phyloP scores from a whole-genome alignment of 2,329 filamentous ascomycete genomes.

The Clonostachys rhizophaga region DNA sequence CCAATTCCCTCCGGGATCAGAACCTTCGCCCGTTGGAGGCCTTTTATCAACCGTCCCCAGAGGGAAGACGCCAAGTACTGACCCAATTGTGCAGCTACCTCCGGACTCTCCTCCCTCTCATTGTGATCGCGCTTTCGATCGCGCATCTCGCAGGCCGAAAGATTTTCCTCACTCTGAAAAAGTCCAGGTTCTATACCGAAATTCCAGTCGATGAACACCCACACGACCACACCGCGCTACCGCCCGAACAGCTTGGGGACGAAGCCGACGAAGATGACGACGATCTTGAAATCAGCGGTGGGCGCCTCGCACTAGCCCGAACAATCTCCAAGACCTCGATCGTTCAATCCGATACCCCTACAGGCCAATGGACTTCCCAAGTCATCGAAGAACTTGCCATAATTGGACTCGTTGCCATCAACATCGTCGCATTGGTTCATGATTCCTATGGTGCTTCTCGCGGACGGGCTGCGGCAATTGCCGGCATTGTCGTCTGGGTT shows the following conservation, averaged over 20 bases:
- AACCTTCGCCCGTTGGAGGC: background rate
- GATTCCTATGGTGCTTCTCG: slow-evolving; percentile 43
- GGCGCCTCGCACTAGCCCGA: slow-evolving; percentile 53
- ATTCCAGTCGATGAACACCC: slow-evolving; percentile 37
- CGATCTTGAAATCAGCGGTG: slow-evolving; percentile 49
- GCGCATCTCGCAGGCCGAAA: slow-evolving; percentile 58
- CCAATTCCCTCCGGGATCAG: background rate
- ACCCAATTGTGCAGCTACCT: slow-evolving; percentile 20
- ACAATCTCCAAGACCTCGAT: slow-evolving; percentile 59
- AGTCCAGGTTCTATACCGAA: slow-evolving; percentile 48
- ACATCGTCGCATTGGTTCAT: slow-evolving; percentile 58
- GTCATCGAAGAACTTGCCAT: slow-evolving; percentile 73
- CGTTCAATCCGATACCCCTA: slow-evolving; percentile 71
- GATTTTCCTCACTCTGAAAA: slow-evolving; percentile 44
- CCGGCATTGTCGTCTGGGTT: slow-evolving; percentile 69
- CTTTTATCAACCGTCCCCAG: too few relatives aligned
- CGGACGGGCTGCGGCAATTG: slow-evolving; percentile 56
- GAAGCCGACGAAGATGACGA: slow-evolving; percentile 51
- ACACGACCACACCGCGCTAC: slow-evolving; percentile 46
- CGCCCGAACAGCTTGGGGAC: slow-evolving; percentile 33
- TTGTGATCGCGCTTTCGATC: slow-evolving; percentile 66
- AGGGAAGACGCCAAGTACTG: slow-evolving; percentile 1
- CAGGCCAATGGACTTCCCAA: slow-evolving; percentile 66
- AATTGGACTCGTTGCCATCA: slow-evolving; percentile 64
- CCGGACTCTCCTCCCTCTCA: slow-evolving; percentile 72